phyloP scores from a whole-genome alignment of 2,329 filamentous ascomycete genomes.

The Penicillium hordei region DNA sequence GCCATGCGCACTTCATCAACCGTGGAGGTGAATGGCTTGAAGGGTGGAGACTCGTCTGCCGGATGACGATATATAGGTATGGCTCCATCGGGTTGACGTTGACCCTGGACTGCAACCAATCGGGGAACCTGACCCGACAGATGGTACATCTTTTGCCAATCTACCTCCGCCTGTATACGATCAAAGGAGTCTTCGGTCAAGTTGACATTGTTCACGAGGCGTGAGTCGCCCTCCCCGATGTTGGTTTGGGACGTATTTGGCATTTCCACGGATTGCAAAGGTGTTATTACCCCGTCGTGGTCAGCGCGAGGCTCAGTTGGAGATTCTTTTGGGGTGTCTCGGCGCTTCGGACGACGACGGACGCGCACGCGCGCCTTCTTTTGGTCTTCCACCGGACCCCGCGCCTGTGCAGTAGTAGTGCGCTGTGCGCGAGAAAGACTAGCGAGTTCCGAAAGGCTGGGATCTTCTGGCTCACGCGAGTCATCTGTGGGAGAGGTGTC shows the following conservation, averaged over 20 bases:
- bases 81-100: constrained; percentile 62
- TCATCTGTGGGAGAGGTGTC: constrained; percentile 10
- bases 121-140: constrained; percentile 88
- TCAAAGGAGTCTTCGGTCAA: constrained; percentile 63
- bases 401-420: constrained; percentile 6
- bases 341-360: constrained; percentile 31
- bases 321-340: constrained; percentile 16
- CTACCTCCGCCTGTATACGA: constrained; percentile 69
- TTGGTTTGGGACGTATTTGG: constrained; percentile 7
- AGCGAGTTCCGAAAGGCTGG: constrained; percentile 21
- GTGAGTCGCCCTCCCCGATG: constrained; percentile 80
- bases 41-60: constrained; percentile 77
- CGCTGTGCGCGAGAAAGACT: constrained; percentile 14
- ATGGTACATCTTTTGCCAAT: constrained; percentile 91
- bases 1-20: constrained; percentile 67
- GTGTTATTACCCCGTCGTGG: not conserved
- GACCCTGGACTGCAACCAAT: constrained; percentile 84
- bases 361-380: constrained; percentile 28
- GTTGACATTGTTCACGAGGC: constrained; percentile 69
- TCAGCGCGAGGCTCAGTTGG: not conserved
- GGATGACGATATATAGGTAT: constrained; percentile 95
- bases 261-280: not conserved
- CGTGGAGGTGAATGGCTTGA: constrained; percentile 72
- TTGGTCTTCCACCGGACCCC: constrained; percentile 14
- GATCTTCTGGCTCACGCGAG: constrained; percentile 7